phyloP scores from a whole-genome alignment of 352 stramenopile species.

The Peronospora destructor region DNA sequence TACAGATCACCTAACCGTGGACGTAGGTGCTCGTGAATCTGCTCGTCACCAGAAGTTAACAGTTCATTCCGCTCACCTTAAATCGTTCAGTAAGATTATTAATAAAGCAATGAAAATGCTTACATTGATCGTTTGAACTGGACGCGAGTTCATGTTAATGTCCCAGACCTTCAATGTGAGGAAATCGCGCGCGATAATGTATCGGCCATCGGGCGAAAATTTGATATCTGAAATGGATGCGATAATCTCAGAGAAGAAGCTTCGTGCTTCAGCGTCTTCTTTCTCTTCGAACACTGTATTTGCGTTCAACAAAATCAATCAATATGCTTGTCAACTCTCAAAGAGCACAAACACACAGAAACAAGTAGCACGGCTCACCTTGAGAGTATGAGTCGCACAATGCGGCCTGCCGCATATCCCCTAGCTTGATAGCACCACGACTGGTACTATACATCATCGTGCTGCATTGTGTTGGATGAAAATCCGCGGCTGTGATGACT shows the following conservation, averaged over 20 bases:
- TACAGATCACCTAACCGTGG: constrained; percentile 87
- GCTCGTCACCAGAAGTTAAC: constrained; percentile 3
- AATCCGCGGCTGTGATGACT: constrained; percentile 92
- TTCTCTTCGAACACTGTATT: constrained; percentile 71
- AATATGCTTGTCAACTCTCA: not conserved
- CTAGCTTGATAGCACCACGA: constrained; percentile 88
- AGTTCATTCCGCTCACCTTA: not conserved
- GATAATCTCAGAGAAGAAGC: constrained; percentile 95
- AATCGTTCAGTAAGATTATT: not conserved
- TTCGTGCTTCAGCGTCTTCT: constrained; percentile 73
- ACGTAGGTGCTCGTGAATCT: constrained; percentile 91
- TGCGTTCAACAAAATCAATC: not conserved
- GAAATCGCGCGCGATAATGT: constrained; percentile 93
- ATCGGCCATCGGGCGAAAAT: constrained; percentile 90
- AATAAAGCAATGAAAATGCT: constrained; percentile 6
- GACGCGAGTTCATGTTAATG: constrained; percentile 90
- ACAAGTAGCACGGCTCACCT: constrained; percentile 25
- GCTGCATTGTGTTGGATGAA: constrained; percentile 91
- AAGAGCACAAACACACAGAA: not conserved
- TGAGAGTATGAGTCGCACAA: constrained; percentile 83
- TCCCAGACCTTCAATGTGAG: constrained; percentile 96
- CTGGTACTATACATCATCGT: constrained; percentile 94
- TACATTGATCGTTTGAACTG: constrained; percentile 90
- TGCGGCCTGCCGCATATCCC: constrained; percentile 87
- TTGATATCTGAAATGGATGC: constrained; percentile 92